Evolutionary conservation across 2,329 filamentous ascomycete species (phyloP).

Genomic region (Pseudopyrenochaeta lycopersici): DNA sequence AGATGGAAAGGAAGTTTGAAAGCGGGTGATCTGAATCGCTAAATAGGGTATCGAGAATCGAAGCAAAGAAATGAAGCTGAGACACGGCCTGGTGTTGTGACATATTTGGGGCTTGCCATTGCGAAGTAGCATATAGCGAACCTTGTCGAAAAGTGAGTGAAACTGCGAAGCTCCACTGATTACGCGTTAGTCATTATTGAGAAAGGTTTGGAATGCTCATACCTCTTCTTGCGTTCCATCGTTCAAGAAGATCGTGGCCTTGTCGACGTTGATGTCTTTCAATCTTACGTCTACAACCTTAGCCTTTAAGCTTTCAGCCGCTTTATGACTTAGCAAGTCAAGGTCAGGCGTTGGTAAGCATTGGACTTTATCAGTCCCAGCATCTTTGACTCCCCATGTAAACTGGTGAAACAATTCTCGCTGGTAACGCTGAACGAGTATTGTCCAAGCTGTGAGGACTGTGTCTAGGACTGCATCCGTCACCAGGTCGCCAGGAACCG

Average conservation of each 20-base stretch:
- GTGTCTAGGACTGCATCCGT: slow-evolving; percentile 26
- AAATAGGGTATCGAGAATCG: slow-evolving; percentile 49
- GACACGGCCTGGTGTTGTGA: slow-evolving; percentile 54
- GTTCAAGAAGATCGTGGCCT: slow-evolving; percentile 31
- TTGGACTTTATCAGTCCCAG: slow-evolving; percentile 18
- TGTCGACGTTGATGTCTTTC: slow-evolving; percentile 14
- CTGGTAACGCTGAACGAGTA: slow-evolving; percentile 43
- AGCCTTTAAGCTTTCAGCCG: slow-evolving; percentile 19
- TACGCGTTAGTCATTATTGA: neutral
- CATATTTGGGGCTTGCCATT: slow-evolving; percentile 54
- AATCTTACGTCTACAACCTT: slow-evolving; percentile 23
- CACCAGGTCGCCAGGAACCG: slow-evolving; percentile 12
- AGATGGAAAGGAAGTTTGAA: slow-evolving; percentile 26
- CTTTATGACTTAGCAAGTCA: slow-evolving; percentile 22
- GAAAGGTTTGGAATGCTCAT: neutral
- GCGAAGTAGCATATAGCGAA: slow-evolving; percentile 49
- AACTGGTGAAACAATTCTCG: slow-evolving; percentile 42
- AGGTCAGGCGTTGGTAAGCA: slow-evolving; percentile 26
- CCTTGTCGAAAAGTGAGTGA: slow-evolving; percentile 33
- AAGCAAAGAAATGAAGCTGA: slow-evolving; percentile 54
- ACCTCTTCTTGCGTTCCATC: slow-evolving; percentile 44
- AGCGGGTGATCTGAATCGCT: slow-evolving; percentile 20
- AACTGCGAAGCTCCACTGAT: slow-evolving; percentile 42
- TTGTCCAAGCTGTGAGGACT: slow-evolving; percentile 42
- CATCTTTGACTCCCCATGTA: slow-evolving; percentile 34